Conservation (phyloP, 345 rosid genomes). For the Populus pruinosa region DNA sequence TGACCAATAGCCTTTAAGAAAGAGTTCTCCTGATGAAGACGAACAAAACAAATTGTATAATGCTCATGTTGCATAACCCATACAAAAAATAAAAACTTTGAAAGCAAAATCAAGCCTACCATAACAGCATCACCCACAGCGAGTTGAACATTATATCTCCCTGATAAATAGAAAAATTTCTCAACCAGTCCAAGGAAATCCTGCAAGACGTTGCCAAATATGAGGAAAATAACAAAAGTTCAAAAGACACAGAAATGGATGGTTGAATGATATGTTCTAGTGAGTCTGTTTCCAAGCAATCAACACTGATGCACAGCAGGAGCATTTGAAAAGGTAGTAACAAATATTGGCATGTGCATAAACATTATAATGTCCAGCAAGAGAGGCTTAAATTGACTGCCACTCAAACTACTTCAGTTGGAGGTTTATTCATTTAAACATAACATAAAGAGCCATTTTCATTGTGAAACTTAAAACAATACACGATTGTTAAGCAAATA, state of each 20-base stretch:
- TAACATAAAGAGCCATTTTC: background rate
- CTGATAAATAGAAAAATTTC: constrained; percentile 88
- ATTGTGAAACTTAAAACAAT: background rate
- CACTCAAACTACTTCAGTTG: background rate
- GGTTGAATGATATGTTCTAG: background rate
- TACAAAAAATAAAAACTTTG: background rate
- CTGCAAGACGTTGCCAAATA: constrained; percentile 33
- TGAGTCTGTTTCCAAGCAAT: background rate
- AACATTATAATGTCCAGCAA: background rate
- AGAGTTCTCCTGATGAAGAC: constrained; percentile 73
- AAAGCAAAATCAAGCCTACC: constrained; percentile 44
- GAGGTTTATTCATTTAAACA: background rate
- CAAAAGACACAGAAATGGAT: background rate
- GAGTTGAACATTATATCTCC: constrained; percentile 84
- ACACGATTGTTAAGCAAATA: background rate
- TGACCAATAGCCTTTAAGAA: constrained; percentile 61
- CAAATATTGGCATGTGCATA: background rate
- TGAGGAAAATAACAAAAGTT: background rate
- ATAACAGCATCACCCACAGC: constrained; percentile 84
- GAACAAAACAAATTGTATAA: background rate
- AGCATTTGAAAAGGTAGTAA: background rate
- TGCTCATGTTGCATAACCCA: background rate
- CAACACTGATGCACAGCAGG: background rate
- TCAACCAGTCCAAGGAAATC: constrained; percentile 94
- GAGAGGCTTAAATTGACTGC: background rate